phyloP scores from a whole-genome alignment of 768 basidiomycete species.

The Xerocomellus chrysenteron region DNA sequence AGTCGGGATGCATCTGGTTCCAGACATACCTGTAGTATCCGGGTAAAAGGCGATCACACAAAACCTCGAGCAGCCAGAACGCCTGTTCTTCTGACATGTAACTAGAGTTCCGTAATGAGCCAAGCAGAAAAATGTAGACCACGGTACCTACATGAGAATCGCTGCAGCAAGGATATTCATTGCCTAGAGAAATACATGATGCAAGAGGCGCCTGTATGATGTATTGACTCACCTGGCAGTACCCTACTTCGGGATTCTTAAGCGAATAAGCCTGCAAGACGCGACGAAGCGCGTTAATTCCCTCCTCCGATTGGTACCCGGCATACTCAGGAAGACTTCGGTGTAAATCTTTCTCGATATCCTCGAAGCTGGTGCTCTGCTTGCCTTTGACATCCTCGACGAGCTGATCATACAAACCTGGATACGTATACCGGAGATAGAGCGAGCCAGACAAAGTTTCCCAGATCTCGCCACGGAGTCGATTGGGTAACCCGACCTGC shows the following conservation, averaged over 20 bases:
- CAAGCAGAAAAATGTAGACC: background rate
- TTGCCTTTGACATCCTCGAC: conserved; percentile 75
- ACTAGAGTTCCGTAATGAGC: conserved; percentile 41
- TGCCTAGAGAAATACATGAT: conserved; percentile 48
- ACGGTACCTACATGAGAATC: conserved; percentile 72
- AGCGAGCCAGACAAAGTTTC: conserved; percentile 94
- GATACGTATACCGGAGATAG: conserved; percentile 84
- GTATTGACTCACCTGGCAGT: conserved; percentile 70
- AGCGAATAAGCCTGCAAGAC: conserved; percentile 96
- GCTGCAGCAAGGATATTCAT: conserved; percentile 98
- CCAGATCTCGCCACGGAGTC: conserved; percentile 97
- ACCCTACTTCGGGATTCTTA: conserved; percentile 91
- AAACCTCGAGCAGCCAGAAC: conserved; percentile 93
- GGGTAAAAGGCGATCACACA: conserved; percentile 92
- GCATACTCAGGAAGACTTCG: conserved; percentile 95
- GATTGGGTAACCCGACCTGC: conserved; percentile 93
- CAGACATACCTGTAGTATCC: conserved; percentile 88
- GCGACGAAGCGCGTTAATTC: conserved; percentile 79
- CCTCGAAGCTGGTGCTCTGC: conserved; percentile 88
- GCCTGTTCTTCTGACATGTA: conserved; percentile 99
- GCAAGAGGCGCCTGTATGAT: background rate
- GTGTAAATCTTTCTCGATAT: conserved; percentile 98
- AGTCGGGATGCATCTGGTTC: background rate
- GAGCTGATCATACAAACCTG: conserved; percentile 75
- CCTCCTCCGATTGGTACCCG: conserved; percentile 89